Base-by-base conservation (phyloP, 768 basidiomycete genomes). In the Pleurotus giganteus region DNA sequence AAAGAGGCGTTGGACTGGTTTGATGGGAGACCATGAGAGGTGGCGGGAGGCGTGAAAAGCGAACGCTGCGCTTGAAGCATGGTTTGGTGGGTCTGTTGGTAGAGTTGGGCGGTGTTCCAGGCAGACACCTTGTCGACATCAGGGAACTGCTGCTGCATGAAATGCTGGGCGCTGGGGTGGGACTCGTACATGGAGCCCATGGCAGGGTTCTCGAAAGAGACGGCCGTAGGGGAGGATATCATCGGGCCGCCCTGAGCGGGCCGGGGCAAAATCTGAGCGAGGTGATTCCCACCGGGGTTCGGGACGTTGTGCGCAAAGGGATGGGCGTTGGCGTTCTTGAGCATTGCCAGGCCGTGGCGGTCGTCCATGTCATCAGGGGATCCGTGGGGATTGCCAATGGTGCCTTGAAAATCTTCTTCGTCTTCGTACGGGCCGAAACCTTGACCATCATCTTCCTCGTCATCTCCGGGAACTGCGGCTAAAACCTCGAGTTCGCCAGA, bases 401-500 rank as follows among this genome's bases (percentile, higher is more conserved):
- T 56, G 17, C 57, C 66, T 4, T 29, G 23, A 51, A 71, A 65
- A 8, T 74, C 75, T 44, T 79, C 75, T 32, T 75, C 76, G 7
- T 77, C 72, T 44, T 73, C 76, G 19, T 72, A 74, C 17, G 66
- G 65, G 52, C 68, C 73, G 27, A 68, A 66, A n/a, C 56, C 63
- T 2, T 50, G 47, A 39, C 75, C 77, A 49, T 75, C 80, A 17
- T 77, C 82, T n/a, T 79, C 81, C 41, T 82, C 84, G 21, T 81
- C 83, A 34, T 80, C 72, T 26, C 73, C 78, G 3, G 74, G 63
- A 44, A 80, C 72, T 3, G 72, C 71, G 26, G 70, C 70, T 49
- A 88, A 71, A 47, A 89, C 76, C 62, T 91, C 89, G 57, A 89
- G 74, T 65, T 91, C 88, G 43, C 85, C 88, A 34, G 71, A 74